Evolutionary conservation across 1,284 basidiomycete genomes (phyloP).

Genomic region (Heterobasidion parviporum): DNA sequence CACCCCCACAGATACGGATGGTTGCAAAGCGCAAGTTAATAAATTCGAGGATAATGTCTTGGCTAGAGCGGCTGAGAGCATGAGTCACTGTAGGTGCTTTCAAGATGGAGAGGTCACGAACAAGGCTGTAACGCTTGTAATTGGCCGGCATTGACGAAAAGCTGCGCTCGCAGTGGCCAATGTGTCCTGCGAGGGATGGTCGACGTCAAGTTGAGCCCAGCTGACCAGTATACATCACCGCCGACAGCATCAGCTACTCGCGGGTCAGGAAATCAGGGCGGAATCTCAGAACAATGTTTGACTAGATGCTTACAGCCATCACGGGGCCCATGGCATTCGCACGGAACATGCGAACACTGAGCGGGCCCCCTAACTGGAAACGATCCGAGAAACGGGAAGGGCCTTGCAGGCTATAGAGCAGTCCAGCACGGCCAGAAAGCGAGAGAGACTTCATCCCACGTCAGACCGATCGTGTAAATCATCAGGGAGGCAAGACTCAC

Average conservation of each 20-base stretch:
- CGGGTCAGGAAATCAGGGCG: neutral
- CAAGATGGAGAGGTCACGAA: conserved; percentile 23
- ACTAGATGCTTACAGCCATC: conserved; percentile 53
- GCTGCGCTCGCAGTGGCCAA: conserved; percentile 87
- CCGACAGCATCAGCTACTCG: conserved; percentile 71
- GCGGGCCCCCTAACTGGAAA: conserved; percentile 91
- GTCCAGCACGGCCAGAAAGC: conserved; percentile 52
- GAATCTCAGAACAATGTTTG: neutral
- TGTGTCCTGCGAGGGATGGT: conserved; percentile 72
- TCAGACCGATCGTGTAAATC: neutral
- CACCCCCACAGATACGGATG: conserved; percentile 76
- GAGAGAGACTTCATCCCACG: conserved; percentile 45
- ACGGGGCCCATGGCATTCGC: conserved; percentile 76
- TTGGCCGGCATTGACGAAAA: conserved; percentile 82
- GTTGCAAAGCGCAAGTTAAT: conserved; percentile 29
- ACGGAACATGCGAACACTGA: conserved; percentile 83
- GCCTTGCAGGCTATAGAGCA: conserved; percentile 46
- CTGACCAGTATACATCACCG: conserved; percentile 83
- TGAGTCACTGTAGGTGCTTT: conserved; percentile 2
- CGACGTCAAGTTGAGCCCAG: conserved; percentile 75
- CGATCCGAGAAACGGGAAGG: conserved; percentile 70
- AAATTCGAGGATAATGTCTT: conserved; percentile 34
- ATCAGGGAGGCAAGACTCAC: conserved; percentile 29
- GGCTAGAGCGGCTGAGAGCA: conserved; percentile 17
- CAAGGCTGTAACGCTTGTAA: conserved; percentile 60